These are phyloP conservation scores for Globisporangium uncinulatum DNA, from an alignment of 352 stramenopile species.

Conservation along the genomic window DNA sequence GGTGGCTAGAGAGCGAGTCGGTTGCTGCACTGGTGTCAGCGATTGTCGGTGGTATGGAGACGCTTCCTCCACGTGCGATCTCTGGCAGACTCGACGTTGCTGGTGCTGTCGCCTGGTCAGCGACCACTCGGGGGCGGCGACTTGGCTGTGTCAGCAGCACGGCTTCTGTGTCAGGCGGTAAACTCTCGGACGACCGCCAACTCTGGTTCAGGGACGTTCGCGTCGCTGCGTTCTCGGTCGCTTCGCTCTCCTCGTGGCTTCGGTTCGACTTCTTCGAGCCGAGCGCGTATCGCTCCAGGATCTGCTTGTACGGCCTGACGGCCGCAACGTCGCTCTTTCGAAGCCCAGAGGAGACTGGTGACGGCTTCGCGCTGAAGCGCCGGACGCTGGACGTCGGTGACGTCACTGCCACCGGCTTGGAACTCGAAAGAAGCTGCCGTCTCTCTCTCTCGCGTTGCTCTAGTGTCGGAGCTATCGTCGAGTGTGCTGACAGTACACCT, in stretches of 20 bases:
- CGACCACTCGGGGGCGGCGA: too few relatives aligned
- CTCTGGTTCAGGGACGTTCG: background rate
- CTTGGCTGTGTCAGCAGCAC: background rate
- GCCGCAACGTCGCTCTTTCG: background rate
- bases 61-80: background rate
- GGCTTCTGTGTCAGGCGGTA: background rate
- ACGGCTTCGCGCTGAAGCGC: conserved; percentile 1
- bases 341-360: background rate
- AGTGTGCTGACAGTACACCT: background rate
- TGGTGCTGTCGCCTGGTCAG: too few relatives aligned
- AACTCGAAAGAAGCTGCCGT: background rate
- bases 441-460: conserved; percentile 5
- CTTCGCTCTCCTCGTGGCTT: background rate
- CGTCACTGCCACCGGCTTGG: background rate
- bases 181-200: background rate
- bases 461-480: background rate
- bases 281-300: conserved; percentile 35
- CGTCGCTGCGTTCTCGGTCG: background rate
- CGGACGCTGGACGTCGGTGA: background rate
- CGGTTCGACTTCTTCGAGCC: conserved; percentile 14
- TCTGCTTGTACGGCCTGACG: conserved; percentile 25
- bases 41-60: background rate
- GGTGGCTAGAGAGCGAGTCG: background rate
- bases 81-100: background rate
- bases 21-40: background rate